phyloP scores from a whole-genome alignment of 352 stramenopile species.

The Phytopythium cucurbitacearum region DNA sequence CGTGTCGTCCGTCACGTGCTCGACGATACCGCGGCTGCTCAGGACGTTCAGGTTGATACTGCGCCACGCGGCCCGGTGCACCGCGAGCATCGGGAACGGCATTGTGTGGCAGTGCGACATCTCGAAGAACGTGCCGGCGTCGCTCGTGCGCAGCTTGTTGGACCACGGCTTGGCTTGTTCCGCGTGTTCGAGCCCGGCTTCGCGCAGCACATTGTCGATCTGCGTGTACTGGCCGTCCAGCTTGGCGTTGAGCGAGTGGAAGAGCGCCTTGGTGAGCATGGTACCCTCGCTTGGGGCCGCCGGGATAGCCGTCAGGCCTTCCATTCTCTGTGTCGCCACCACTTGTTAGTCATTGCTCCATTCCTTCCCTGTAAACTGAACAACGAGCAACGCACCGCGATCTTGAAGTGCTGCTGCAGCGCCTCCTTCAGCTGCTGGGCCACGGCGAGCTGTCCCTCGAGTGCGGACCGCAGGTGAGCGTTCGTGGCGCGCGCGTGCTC shows the following conservation, averaged over 20 bases:
- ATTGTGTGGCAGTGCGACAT: slow-evolving; percentile 14
- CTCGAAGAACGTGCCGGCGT: slow-evolving; percentile 13
- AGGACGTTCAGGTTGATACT: slow-evolving; percentile 2
- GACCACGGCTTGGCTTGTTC: not conserved
- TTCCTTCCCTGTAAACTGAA: not conserved
- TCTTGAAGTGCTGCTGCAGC: slow-evolving; percentile 25
- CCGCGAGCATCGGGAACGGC: slow-evolving; percentile 20
- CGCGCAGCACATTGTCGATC: slow-evolving; percentile 12
- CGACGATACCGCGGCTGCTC: slow-evolving; percentile 7
- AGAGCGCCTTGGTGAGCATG: slow-evolving; percentile 3
- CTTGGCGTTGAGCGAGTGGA: slow-evolving; percentile 14
- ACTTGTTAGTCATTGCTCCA: not conserved
- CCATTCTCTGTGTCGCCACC: not conserved
- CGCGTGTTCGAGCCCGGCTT: slow-evolving; percentile 10
- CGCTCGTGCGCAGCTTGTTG: not conserved
- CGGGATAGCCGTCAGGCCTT: not conserved
- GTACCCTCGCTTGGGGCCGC: too few species aligned
- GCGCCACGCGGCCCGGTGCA: slow-evolving; percentile 21
- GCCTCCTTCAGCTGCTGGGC: slow-evolving; percentile 22
- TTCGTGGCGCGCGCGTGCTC: slow-evolving; percentile 24
- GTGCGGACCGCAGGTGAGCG: slow-evolving; percentile 18
- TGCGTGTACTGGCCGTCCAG: slow-evolving; percentile 17
- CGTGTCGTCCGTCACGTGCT: slow-evolving; percentile 17
- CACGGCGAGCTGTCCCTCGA: slow-evolving; percentile 27
- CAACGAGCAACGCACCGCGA: slow-evolving; percentile 15